These are phyloP conservation scores for Linderina pennispora DNA, from an alignment of 192 early-diverging fungal species.

Conservation along the genomic window DNA sequence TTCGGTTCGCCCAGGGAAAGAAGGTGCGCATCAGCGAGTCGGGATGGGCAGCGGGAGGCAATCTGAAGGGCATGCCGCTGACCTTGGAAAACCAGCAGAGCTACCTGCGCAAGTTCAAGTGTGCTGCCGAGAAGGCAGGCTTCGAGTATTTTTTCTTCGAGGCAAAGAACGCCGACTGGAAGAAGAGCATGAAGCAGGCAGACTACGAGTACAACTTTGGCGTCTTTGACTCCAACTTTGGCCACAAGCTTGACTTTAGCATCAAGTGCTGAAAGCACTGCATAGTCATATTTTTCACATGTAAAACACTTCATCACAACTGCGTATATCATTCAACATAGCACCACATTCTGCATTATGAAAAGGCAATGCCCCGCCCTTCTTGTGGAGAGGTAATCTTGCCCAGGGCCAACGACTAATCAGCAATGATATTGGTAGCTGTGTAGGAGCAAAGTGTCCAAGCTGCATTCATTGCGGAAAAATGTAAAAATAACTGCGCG, in stretches of 20 bases:
- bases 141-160: constrained; percentile 47
- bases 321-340: too few relatives aligned
- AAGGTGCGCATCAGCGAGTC: constrained; percentile 29
- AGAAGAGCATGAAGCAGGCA: constrained; percentile 7
- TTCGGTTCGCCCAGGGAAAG: constrained; percentile 31
- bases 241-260: constrained; percentile 16
- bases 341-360: too few relatives aligned
- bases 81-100: constrained; percentile 21
- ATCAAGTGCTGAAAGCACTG: constrained; percentile 27
- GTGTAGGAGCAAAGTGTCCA: too few relatives aligned
- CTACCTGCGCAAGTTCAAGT: constrained; percentile 36
- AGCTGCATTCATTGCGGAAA: too few relatives aligned
- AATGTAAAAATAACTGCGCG: too few relatives aligned
- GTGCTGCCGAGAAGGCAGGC: constrained; percentile 15
- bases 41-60: constrained; percentile 37
- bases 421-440: too few relatives aligned
- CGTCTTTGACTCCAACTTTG: constrained; percentile 15
- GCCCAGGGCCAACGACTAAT: too few relatives aligned
- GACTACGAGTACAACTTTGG: constrained; percentile 39
- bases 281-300: too few relatives aligned
- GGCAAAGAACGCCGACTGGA: constrained; percentile 44
- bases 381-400: too few relatives aligned
- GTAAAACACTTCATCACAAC: too few relatives aligned
- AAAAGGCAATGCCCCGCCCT: too few relatives aligned
- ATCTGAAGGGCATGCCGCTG: constrained; percentile 22